Evolutionary conservation across 805 yeast species (phyloP).

Genomic region (Wickerhamomyces ciferrii): DNA sequence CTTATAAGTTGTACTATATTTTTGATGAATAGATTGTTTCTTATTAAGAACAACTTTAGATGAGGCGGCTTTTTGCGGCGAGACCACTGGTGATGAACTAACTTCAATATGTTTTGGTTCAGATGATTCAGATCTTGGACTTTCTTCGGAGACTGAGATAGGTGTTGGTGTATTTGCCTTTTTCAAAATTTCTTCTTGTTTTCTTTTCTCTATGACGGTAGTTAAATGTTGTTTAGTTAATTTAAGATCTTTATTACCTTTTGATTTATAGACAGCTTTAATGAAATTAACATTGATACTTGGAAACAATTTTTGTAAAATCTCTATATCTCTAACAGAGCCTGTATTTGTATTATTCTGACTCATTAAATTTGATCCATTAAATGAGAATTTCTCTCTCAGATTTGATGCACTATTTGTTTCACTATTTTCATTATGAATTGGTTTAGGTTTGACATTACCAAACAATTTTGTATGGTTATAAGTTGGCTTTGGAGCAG

Average conservation of each 20-base stretch:
- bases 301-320: conserved; percentile 23
- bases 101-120: conserved; percentile 10
- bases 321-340: conserved; percentile 16
- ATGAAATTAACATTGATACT: conserved; percentile 28
- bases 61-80: conserved; percentile 21
- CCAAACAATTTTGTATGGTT: conserved; percentile 12
- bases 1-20: conserved; percentile 25
- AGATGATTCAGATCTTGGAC: not conserved
- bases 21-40: conserved; percentile 30
- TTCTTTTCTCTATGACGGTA: conserved; percentile 24
- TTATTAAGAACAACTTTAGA: conserved; percentile 32
- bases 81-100: conserved; percentile 20
- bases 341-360: conserved; percentile 6
- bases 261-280: conserved; percentile 32
- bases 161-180: not conserved
- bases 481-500: conserved; percentile 14
- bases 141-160: not conserved
- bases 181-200: conserved; percentile 13
- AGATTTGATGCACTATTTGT: conserved; percentile 17
- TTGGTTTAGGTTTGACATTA: conserved; percentile 7
- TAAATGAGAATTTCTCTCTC: conserved; percentile 39
- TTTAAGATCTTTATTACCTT: conserved; percentile 27
- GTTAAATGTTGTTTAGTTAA: conserved; percentile 27
- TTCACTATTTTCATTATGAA: conserved; percentile 1
- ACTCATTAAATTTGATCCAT: conserved; percentile 19